A percentile compares a stretch with the other conserved stretches of the same genome.
Evolutionary conservation across 1,284 basidiomycete genomes (phyloP).

Genomic region (Microbotryum silenes-acaulis): DNA sequence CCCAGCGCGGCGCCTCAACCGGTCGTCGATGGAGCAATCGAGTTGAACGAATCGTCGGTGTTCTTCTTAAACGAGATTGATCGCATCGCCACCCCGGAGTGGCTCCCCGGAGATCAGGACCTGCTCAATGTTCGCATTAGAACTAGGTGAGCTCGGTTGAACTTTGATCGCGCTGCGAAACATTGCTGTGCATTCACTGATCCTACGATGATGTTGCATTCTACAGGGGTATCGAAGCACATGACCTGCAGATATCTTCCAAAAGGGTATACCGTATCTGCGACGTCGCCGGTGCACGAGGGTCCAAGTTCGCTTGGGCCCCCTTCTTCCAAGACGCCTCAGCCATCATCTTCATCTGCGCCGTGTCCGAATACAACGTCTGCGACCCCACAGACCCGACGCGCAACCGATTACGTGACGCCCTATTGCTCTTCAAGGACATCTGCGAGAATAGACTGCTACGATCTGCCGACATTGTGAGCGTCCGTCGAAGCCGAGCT

Average conservation of each 20-base stretch:
- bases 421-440: slow-evolving; percentile 10
- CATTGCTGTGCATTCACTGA: no score
- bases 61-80: slow-evolving; percentile 3
- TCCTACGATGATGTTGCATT: no score
- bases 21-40: neutral
- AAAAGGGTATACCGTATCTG: slow-evolving; percentile 2
- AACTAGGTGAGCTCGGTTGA: neutral
- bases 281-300: slow-evolving; percentile 12
- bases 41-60: slow-evolving; percentile 1
- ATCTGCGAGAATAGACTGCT: neutral
- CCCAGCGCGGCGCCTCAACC: no score
- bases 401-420: slow-evolving; percentile 8
- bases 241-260: slow-evolving; percentile 5
- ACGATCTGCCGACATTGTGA: no score
- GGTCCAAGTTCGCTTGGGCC: slow-evolving; percentile 12
- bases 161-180: neutral
- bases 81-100: slow-evolving; percentile 1
- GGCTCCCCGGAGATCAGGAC: slow-evolving; percentile 10
- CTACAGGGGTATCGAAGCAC: slow-evolving; percentile 5
- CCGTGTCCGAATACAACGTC: slow-evolving; percentile 4
- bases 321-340: slow-evolving; percentile 10
- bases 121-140: slow-evolving; percentile 4
- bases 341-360: slow-evolving; percentile 9
- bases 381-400: neutral
- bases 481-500: no score